Conservation (phyloP, 768 basidiomycete genomes). For the Russula griseocarnosa region DNA sequence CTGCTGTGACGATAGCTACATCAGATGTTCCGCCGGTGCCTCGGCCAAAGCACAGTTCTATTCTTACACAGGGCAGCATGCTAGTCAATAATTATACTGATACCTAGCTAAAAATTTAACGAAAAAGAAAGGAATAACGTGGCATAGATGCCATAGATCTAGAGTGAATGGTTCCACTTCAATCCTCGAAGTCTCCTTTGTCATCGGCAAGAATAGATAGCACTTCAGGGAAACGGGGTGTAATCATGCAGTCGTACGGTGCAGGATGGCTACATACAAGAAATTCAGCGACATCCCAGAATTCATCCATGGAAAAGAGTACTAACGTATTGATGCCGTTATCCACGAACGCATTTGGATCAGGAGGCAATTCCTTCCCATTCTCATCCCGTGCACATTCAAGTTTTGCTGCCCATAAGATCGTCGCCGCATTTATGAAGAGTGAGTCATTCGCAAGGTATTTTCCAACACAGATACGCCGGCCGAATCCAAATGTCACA, state of each 20-base stretch:
- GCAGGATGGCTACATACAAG: background rate
- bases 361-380: background rate
- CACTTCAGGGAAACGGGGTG: conserved; percentile 8
- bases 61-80: no score
- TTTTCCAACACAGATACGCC: conserved; percentile 22
- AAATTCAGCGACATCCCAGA: background rate
- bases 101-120: no score
- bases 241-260: background rate
- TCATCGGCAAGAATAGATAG: background rate
- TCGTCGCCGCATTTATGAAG: conserved; percentile 34
- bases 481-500: conserved; percentile 32
- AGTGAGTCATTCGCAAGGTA: conserved; percentile 31
- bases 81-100: no score
- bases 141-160: no score
- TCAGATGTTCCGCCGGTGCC: no score
- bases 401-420: conserved; percentile 28
- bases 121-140: no score
- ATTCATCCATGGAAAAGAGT: background rate
- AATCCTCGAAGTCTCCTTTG: no score
- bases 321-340: background rate
- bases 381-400: background rate
- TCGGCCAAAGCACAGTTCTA: no score
- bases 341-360: background rate
- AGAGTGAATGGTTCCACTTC: no score
- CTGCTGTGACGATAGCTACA: no score